Conservation (phyloP, 164 flowering plant species). For the Brasenia schreberi region DNA sequence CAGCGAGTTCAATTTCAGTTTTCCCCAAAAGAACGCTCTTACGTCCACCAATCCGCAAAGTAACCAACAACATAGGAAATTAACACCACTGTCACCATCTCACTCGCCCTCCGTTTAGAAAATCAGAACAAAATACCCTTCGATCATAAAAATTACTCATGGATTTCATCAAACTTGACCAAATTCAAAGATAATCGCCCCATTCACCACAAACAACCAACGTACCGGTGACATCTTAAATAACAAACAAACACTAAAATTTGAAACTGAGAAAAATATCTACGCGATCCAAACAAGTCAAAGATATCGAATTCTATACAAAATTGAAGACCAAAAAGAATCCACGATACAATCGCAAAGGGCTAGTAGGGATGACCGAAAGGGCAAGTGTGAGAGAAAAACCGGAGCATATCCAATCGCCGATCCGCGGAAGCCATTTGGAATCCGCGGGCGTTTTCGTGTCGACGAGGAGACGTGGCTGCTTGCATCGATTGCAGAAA, state of each 20-base stretch:
- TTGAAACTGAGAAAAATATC: background rate
- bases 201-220: background rate
- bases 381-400: background rate
- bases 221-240: background rate
- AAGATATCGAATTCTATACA: background rate
- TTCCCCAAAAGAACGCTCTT: no score
- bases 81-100: no score
- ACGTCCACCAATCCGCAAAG: no score
- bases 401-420: conserved; percentile 97
- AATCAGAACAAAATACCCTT: no score
- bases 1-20: no score
- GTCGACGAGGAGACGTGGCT: conserved; percentile 87
- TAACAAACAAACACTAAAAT: background rate
- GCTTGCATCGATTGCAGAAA: conserved; percentile 86
- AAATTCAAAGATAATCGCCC: background rate
- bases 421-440: conserved; percentile 89
- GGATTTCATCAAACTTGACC: no score
- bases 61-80: no score
- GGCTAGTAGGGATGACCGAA: background rate
- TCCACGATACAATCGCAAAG: background rate
- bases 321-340: background rate
- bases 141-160: no score
- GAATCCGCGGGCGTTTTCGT: conserved; percentile 73
- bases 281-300: no score
- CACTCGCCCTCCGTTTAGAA: no score